A percentile compares a stretch with the other conserved stretches of the same genome.
Conservation (phyloP, 129 eudicot species). For the Tanacetum coccineum region DNA sequence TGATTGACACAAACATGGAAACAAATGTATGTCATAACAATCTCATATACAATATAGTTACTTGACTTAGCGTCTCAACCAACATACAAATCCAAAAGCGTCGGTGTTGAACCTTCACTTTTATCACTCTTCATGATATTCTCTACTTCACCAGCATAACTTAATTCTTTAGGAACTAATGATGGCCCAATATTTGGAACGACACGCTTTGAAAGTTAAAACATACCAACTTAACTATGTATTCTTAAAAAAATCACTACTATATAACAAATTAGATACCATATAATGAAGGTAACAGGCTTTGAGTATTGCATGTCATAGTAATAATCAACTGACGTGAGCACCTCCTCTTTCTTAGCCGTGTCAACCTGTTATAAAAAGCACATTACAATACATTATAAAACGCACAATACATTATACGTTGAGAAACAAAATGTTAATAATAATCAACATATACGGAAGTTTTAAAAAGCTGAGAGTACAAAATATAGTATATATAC, state of each 20-base stretch:
- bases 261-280: neutral
- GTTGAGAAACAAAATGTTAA: neutral
- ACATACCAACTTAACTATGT: too few species aligned
- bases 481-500: too few species aligned
- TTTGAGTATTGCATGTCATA: slow-evolving; percentile 51
- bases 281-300: slow-evolving; percentile 32
- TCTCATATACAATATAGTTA: too few species aligned
- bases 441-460: neutral
- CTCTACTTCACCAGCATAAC: slow-evolving; percentile 23
- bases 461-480: too few species aligned
- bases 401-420: neutral
- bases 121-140: neutral
- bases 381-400: neutral
- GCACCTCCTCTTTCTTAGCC: slow-evolving; percentile 31
- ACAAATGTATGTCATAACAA: too few species aligned
- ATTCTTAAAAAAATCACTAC: neutral
- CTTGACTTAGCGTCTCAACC: too few species aligned
- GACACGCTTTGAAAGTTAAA: slow-evolving; percentile 19
- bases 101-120: slow-evolving; percentile 15
- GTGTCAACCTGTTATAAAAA: slow-evolving; percentile 34
- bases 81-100: too few species aligned
- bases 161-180: slow-evolving; percentile 30
- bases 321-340: slow-evolving; percentile 31
- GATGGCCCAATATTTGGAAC: slow-evolving; percentile 23
- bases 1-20: too few species aligned